Evolutionary conservation across 1,139 yeast genomes (phyloP).

Genomic region (Candida freyschussii): DNA sequence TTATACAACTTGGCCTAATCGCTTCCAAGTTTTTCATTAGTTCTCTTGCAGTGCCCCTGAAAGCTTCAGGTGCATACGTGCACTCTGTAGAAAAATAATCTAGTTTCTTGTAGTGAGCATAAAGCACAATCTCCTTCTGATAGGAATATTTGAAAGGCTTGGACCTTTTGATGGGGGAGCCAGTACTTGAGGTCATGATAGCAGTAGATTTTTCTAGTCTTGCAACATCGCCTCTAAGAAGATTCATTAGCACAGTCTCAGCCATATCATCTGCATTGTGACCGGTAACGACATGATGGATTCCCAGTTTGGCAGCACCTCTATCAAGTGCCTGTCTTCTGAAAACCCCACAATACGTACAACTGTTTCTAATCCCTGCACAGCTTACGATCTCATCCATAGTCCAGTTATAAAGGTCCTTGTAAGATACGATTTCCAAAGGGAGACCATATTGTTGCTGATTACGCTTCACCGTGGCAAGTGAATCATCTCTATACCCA

Average conservation of each 20-base stretch:
- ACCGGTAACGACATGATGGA: conserved; percentile 92
- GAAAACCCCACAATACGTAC: conserved; percentile 97
- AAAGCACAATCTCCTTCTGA: conserved; percentile 94
- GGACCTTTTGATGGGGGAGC: conserved; percentile 81
- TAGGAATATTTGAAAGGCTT: conserved; percentile 95
- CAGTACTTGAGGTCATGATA: conserved; percentile 74
- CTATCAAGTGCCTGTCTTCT: conserved; percentile 95
- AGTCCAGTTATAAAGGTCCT: conserved; percentile 90
- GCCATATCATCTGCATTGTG: conserved; percentile 99
- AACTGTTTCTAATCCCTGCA: conserved; percentile 90
- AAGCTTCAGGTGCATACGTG: conserved; percentile 97
- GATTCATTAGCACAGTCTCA: conserved; percentile 93
- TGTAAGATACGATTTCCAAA: conserved; percentile 82
- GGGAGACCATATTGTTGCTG: conserved; percentile 86
- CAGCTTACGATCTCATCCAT: conserved; percentile 98
- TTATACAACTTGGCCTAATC: conserved; percentile 86
- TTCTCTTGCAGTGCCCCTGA: conserved; percentile 94
- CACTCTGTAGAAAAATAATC: conserved; percentile 98
- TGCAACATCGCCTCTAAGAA: conserved; percentile 93
- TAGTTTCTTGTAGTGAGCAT: conserved; percentile 92
- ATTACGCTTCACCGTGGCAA: conserved; percentile 94
- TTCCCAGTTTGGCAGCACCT: conserved; percentile 87
- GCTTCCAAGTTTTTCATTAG: conserved; percentile 85
- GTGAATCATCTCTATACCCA: conserved; percentile 94
- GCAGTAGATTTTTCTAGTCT: conserved; percentile 87